These are phyloP conservation scores for Firmiana major DNA, from an alignment of 345 rosid species.

Conservation along the genomic window DNA sequence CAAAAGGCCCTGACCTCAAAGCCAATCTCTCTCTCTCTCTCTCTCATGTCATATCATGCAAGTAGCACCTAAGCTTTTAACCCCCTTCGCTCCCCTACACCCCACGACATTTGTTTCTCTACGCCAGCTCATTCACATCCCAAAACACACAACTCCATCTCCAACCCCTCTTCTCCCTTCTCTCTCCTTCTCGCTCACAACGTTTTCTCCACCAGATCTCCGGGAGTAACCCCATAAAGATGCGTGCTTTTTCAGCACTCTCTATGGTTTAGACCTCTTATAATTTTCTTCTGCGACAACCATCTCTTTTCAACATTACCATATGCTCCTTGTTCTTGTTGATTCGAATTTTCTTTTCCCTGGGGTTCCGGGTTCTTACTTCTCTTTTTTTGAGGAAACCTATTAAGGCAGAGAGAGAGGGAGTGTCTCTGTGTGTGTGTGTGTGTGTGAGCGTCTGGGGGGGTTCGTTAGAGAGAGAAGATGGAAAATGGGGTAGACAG, in stretches of 20 bases:
- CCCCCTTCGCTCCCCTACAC: no score
- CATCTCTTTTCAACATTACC: conserved; percentile 28
- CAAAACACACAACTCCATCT: conserved; percentile 23
- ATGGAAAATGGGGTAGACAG: conserved; percentile 65
- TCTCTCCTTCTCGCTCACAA: conserved; percentile 25
- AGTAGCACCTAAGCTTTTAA: no score
- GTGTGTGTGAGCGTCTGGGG: background rate
- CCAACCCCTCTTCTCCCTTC: conserved; percentile 11
- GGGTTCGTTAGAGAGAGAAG: conserved; percentile 17
- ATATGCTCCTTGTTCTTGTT: conserved; percentile 6
- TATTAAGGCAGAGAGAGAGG: background rate
- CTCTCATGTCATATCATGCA: conserved; percentile 26
- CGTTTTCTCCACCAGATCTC: conserved; percentile 55
- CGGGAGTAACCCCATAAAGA: conserved; percentile 36
- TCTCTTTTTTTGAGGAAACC: background rate
- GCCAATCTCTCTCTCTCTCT: background rate
- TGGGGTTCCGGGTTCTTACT: background rate
- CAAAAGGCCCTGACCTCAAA: conserved; percentile 29
- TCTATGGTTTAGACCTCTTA: conserved; percentile 17
- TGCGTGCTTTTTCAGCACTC: conserved; percentile 43
- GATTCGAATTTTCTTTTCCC: conserved; percentile 18
- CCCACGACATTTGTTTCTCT: conserved; percentile 21
- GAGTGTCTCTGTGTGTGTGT: background rate
- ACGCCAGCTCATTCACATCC: conserved; percentile 53
- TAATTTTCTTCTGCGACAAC: conserved; percentile 27